A percentile compares a stretch with the other conserved stretches of the same genome.
phyloP scores from a whole-genome alignment of 2,329 filamentous ascomycete species.

The Colletotrichum sp. region DNA sequence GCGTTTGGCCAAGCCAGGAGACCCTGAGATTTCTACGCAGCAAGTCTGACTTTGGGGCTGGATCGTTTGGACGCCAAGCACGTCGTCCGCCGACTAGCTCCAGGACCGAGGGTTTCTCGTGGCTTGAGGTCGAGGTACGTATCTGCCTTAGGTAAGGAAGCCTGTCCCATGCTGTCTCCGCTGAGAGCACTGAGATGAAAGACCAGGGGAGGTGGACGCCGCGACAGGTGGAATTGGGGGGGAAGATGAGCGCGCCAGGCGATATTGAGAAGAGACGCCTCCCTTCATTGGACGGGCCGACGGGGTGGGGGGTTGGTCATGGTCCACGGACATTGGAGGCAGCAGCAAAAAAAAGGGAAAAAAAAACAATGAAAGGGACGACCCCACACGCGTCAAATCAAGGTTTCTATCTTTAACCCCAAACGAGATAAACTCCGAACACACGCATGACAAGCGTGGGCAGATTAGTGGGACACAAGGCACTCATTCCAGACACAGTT shows the following conservation, averaged over 20 bases:
- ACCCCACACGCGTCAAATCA: conserved; percentile 16
- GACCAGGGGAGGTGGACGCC: neutral
- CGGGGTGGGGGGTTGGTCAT: neutral
- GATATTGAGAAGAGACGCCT: neutral
- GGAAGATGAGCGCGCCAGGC: neutral
- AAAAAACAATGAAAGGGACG: neutral
- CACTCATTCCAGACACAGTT: neutral
- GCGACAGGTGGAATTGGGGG: neutral
- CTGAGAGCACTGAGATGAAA: neutral
- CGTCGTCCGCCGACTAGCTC: neutral
- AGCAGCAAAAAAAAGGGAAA: neutral
- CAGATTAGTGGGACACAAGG: neutral
- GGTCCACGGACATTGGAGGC: neutral
- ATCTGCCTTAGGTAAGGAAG: neutral
- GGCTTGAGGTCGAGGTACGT: neutral
- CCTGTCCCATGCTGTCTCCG: neutral
- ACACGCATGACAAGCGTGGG: conserved; percentile 9
- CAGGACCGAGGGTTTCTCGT: neutral
- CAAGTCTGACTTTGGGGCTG: neutral
- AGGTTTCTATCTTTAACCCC: conserved; percentile 21
- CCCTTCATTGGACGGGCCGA: neutral
- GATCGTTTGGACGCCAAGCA: neutral
- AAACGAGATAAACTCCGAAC: conserved; percentile 21
- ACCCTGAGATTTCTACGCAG: neutral
- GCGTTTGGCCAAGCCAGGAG: neutral